Evolutionary conservation across 176 grass and related monocot species (phyloP), one percentile per base, ranked within the genome.

Genomic region (Pontederia crassipes): DNA sequence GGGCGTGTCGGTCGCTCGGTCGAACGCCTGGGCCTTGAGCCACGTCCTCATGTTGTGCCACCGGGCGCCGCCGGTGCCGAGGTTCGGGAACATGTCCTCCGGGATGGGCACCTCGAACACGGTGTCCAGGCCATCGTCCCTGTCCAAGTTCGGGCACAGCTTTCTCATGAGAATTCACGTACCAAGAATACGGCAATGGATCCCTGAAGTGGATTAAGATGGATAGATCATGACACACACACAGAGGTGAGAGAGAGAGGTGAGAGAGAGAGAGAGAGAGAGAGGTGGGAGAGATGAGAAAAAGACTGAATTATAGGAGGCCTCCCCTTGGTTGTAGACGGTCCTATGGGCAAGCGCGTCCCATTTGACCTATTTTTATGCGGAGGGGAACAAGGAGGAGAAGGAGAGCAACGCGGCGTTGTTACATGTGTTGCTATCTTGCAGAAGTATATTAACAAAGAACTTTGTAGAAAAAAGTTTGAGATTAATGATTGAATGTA

Each of bases 51-150:
- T 88, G 79, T 80, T 87, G 20, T 61, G 57, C 56, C 57, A 40
- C 18, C 14, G 20, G 69, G 74, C 55, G 49, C 74, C 73, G 8
- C 74, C 73, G 9, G 74, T 74, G 65, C 79, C 73, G 11, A 71
- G 73, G 69, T 58, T 71, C 79, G 72, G 63, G 40, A 90, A 83
- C 84, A 98, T 92, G 71, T 92, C 93, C 26, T 92, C 84, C 47
- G 88, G 93, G 80, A 98, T 89, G 66, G 93, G 93, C 78, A 98
- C 88, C 88, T 98, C 93, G 13, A 98, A 74, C 70, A 98, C 82
- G 74, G 93, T 98, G 79, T 98, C 87, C 46, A 98, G 81, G 17
- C 75, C 78, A 69, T 98, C 87, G 57, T 98, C 93, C 52, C 79
- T 84, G 29, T 98, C 87, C 14, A 75, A 68, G 62, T 88, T 94